Evolutionary conservation across 2,329 filamentous ascomycete genomes (phyloP).

Genomic region (Aspergillus chevalieri): DNA sequence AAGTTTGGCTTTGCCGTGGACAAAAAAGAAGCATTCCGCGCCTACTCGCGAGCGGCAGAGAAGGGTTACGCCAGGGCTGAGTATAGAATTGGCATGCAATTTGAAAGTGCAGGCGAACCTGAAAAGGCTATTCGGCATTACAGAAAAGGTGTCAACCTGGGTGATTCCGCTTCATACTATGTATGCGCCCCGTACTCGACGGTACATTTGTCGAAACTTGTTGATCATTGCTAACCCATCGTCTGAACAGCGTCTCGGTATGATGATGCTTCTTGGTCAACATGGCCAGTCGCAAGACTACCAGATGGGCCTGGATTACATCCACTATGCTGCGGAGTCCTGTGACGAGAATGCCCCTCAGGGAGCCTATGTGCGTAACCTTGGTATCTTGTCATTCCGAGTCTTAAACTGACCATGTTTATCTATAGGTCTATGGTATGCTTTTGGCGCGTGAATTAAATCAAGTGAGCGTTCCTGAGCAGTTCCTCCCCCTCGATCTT

Average conservation of each 20-base stretch:
- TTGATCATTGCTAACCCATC: constrained; percentile 9
- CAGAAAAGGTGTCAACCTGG: constrained; percentile 67
- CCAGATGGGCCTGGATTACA: constrained; percentile 69
- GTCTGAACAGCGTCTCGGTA: constrained; percentile 67
- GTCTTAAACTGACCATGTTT: not conserved
- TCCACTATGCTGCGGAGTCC: constrained; percentile 73
- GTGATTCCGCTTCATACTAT: constrained; percentile 81
- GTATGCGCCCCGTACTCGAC: constrained; percentile 25
- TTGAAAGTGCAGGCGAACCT: constrained; percentile 89
- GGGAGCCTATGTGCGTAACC: constrained; percentile 64
- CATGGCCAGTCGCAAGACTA: constrained; percentile 84
- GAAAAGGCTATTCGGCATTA: constrained; percentile 89
- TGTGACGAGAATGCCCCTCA: constrained; percentile 96
- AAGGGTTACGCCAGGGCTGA: constrained; percentile 82
- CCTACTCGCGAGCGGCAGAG: constrained; percentile 79
- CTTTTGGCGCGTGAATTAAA: constrained; percentile 82
- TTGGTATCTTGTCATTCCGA: not conserved
- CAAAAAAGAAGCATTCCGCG: constrained; percentile 87
- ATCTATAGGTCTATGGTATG: constrained; percentile 71
- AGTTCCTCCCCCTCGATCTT: constrained; percentile 64
- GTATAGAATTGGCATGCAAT: constrained; percentile 97
- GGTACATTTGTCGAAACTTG: constrained; percentile 5
- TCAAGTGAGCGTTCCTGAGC: constrained; percentile 76
- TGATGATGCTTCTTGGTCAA: constrained; percentile 95
- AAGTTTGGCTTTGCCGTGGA: constrained; percentile 87